Conservation (phyloP, 2,329 filamentous ascomycete genomes). For the Cladosporium sp. region DNA sequence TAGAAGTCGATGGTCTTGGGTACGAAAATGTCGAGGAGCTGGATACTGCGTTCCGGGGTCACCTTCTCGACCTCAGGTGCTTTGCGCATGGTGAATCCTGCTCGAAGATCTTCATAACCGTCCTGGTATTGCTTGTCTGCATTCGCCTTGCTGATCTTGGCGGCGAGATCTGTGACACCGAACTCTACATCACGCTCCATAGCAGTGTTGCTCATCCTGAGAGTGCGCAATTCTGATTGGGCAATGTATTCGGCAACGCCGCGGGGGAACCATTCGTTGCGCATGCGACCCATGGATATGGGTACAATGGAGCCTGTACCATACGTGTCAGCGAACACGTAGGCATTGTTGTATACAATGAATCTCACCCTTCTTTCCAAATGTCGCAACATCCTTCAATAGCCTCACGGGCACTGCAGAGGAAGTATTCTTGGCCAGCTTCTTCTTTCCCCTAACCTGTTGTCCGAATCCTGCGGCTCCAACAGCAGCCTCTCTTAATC, state of each 20-base stretch:
- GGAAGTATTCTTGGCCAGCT: conserved; percentile 24
- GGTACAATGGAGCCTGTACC: conserved; percentile 50
- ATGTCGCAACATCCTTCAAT: conserved; percentile 49
- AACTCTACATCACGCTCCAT: conserved; percentile 48
- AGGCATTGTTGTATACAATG: not conserved
- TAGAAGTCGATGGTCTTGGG: conserved; percentile 45
- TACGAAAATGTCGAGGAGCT: conserved; percentile 47
- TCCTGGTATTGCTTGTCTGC: not conserved
- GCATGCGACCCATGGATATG: conserved; percentile 50
- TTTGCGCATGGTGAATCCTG: conserved; percentile 15
- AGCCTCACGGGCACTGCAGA: conserved; percentile 47
- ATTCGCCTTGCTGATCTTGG: conserved; percentile 1
- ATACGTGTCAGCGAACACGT: not conserved
- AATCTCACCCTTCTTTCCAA: conserved; percentile 43
- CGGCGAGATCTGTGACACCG: conserved; percentile 14
- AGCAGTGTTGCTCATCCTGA: conserved; percentile 41
- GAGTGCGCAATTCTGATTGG: conserved; percentile 39
- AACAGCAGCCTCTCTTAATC: not conserved
- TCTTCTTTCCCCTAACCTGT: conserved; percentile 35
- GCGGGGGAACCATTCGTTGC: conserved; percentile 51
- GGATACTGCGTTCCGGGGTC: conserved; percentile 40
- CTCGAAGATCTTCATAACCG: conserved; percentile 6
- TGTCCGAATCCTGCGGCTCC: conserved; percentile 19
- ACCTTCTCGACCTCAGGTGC: conserved; percentile 36
- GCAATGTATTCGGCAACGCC: conserved; percentile 52